A percentile compares a stretch with the other conserved stretches of the same genome.
phyloP scores from a whole-genome alignment of 805 yeast genomes.

The Pichia pseudocactophila region DNA sequence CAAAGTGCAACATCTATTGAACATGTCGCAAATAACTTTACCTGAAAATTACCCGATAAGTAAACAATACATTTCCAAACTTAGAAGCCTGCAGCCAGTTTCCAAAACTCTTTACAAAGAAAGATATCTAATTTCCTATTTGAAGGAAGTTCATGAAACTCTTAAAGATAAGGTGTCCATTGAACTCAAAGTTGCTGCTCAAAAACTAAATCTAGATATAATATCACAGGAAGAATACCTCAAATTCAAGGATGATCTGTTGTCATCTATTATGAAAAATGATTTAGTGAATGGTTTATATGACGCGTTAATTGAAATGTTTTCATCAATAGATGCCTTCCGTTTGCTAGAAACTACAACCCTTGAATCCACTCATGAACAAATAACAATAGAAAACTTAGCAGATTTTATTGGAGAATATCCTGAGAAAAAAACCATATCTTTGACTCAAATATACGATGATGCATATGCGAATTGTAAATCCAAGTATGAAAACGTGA shows the following conservation, averaged over 20 bases:
- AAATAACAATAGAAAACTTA: conserved; percentile 19
- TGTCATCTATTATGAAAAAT: not conserved
- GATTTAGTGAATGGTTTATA: conserved; percentile 1
- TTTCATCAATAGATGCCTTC: conserved; percentile 2
- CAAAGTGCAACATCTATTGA: not conserved
- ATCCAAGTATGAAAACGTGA: no score
- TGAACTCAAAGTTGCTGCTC: conserved; percentile 15
- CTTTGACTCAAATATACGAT: conserved; percentile 1
- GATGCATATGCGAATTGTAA: not conserved
- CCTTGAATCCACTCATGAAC: conserved; percentile 10
- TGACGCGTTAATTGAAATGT: conserved; percentile 3
- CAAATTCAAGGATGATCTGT: conserved; percentile 8
- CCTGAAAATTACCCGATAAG: conserved; percentile 22
- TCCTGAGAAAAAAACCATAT: conserved; percentile 5
- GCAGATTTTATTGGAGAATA: conserved; percentile 14
- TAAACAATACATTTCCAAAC: conserved; percentile 8
- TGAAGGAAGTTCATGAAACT: conserved; percentile 1
- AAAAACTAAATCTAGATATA: conserved; percentile 10
- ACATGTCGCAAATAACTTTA: conserved; percentile 2
- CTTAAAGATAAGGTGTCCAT: conserved; percentile 11
- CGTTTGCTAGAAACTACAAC: not conserved
- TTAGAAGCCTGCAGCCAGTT: conserved; percentile 3
- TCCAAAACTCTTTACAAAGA: conserved; percentile 6
- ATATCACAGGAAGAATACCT: conserved; percentile 13
- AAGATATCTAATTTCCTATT: not conserved